phyloP scores from a whole-genome alignment of 139 green algal genomes.

The Chlorella ohadii region DNA sequence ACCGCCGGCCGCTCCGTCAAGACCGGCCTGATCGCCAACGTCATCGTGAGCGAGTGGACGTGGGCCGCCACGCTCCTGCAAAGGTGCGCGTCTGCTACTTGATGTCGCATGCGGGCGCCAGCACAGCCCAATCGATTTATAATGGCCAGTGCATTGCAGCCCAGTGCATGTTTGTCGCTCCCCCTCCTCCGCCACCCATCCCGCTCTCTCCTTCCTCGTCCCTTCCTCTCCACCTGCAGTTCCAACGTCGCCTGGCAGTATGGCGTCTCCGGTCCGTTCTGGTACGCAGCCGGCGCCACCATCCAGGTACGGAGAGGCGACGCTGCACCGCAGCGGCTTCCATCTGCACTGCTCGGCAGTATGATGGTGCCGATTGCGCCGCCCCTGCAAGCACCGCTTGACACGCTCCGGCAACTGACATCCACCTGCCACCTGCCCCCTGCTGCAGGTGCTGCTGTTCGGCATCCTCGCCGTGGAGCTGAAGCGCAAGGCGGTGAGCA shows the following conservation, averaged over 20 bases:
- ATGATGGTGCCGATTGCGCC: too few relatives aligned
- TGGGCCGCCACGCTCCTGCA: slow-evolving; percentile 74
- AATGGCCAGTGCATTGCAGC: neutral
- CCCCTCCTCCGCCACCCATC: too few relatives aligned
- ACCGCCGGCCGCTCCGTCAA: slow-evolving; percentile 59
- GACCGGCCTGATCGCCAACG: slow-evolving; percentile 57
- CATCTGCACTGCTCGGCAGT: too few relatives aligned
- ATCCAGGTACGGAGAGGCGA: slow-evolving; percentile 65
- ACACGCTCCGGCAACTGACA: too few relatives aligned
- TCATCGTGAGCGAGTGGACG: slow-evolving; percentile 58
- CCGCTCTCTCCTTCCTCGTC: too few relatives aligned
- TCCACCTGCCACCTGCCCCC: too few relatives aligned
- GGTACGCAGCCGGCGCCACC: slow-evolving; percentile 91
- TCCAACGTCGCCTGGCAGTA: slow-evolving; percentile 68
- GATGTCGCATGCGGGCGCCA: too few relatives aligned
- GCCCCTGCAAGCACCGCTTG: too few relatives aligned
- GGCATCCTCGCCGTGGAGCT: slow-evolving; percentile 94
- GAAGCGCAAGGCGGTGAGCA: slow-evolving; percentile 85
- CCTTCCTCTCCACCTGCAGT: slow-evolving; percentile 1
- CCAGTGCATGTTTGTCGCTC: too few relatives aligned
- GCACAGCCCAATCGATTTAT: too few relatives aligned
- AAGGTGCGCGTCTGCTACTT: too few relatives aligned
- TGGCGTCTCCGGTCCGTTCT: slow-evolving; percentile 58
- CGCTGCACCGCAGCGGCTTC: too few relatives aligned
- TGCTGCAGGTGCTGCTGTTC: slow-evolving; percentile 83